Evolutionary conservation across 2,329 filamentous ascomycete species (phyloP).

Genomic region (Microascus cirrosus): DNA sequence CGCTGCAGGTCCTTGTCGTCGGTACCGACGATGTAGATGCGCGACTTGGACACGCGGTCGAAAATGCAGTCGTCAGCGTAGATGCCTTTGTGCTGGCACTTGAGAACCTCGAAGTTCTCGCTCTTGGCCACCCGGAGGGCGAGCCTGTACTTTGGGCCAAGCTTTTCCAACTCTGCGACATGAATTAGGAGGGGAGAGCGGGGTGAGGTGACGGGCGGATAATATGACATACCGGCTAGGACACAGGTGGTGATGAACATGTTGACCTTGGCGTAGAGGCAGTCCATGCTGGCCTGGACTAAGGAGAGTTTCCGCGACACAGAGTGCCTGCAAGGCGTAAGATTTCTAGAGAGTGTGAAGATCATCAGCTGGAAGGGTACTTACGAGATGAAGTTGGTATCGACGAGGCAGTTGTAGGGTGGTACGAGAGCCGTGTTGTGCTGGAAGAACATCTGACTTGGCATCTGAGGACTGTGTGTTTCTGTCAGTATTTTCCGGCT

Average conservation of each 20-base stretch:
- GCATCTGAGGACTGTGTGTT: constrained; percentile 54
- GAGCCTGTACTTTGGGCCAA: constrained; percentile 80
- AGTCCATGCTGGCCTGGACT: constrained; percentile 84
- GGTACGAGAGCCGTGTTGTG: constrained; percentile 80
- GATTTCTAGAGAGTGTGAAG: not conserved
- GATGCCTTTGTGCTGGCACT: constrained; percentile 81
- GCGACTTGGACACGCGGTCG: constrained; percentile 60
- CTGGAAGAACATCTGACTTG: constrained; percentile 77
- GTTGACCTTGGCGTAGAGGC: constrained; percentile 81
- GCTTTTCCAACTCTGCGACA: constrained; percentile 63
- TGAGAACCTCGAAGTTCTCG: constrained; percentile 73
- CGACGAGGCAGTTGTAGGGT: constrained; percentile 68
- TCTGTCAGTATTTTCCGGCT: not conserved
- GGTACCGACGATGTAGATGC: constrained; percentile 69
- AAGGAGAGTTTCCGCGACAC: constrained; percentile 85
- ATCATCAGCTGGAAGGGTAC: not conserved
- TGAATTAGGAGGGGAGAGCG: not conserved
- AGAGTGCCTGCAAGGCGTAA: constrained; percentile 50
- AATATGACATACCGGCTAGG: constrained; percentile 39
- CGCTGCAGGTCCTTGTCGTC: constrained; percentile 74
- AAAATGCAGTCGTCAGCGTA: constrained; percentile 79
- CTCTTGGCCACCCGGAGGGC: constrained; percentile 80
- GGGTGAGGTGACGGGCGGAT: not conserved
- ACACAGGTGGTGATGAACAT: constrained; percentile 73
- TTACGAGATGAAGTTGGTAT: constrained; percentile 68